Conservation (phyloP, 1,284 basidiomycete genomes). For the Athelia psychrophila region DNA sequence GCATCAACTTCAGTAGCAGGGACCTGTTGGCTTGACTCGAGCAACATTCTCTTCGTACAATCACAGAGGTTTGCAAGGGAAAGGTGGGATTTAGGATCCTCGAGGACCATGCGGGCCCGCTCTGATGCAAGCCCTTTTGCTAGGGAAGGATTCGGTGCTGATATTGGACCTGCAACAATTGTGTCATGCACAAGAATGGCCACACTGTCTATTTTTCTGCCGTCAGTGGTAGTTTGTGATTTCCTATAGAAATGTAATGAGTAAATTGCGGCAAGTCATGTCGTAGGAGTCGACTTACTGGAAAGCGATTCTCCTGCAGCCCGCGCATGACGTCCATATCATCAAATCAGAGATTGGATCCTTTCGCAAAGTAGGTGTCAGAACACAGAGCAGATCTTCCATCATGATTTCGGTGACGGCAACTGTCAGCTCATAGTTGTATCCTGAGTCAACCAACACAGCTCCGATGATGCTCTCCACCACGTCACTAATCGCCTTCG, state of each 20-base stretch:
- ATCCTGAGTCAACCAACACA: slow-evolving; percentile 77
- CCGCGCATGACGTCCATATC: slow-evolving; percentile 55
- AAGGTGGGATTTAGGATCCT: slow-evolving; percentile 41
- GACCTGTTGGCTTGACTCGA: slow-evolving; percentile 2
- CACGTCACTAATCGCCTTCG: slow-evolving; percentile 75
- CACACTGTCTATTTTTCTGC: slow-evolving; percentile 47
- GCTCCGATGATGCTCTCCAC: slow-evolving; percentile 85
- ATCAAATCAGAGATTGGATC: slow-evolving; percentile 70
- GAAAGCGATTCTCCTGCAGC: slow-evolving; percentile 50
- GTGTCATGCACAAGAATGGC: slow-evolving; percentile 57
- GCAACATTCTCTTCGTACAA: slow-evolving; percentile 34
- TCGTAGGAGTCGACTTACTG: slow-evolving; percentile 30
- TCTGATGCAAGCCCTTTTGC: slow-evolving; percentile 67
- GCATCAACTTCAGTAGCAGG: slow-evolving; percentile 3
- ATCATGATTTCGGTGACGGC: slow-evolving; percentile 59
- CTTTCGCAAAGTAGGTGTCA: slow-evolving; percentile 54
- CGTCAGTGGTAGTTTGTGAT: slow-evolving; percentile 38
- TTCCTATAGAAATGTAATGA: slow-evolving; percentile 34
- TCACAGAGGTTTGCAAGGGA: slow-evolving; percentile 49
- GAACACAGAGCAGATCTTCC: slow-evolving; percentile 53
- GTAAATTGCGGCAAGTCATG: not conserved
- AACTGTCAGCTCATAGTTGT: slow-evolving; percentile 63
- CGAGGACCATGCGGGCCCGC: slow-evolving; percentile 49
- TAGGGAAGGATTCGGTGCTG: slow-evolving; percentile 49
- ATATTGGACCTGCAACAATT: slow-evolving; percentile 55